Evolutionary conservation across 1,284 basidiomycete species (phyloP), one percentile per base, ranked within the genome.

Genomic region (Inonotus obliquus): DNA sequence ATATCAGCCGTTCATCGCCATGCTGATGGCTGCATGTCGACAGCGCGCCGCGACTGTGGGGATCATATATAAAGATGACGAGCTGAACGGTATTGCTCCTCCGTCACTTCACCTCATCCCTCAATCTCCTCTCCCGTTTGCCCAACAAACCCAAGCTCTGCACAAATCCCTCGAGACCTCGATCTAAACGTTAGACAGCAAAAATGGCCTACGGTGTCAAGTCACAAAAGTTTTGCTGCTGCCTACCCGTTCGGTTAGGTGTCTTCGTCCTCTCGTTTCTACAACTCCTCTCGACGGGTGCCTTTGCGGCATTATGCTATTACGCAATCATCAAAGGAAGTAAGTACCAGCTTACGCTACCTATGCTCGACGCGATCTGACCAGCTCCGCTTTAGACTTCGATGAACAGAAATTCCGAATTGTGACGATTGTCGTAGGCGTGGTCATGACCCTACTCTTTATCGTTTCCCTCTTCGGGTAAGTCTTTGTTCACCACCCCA

Each of bases 161-260:
- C 54, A 39, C 2, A 4, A 10, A 25, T 23, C 21, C 56, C 19
- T 29, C 25, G 41, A 11, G 32, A 32, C 32, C 9, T 32, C 32
- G 32, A 9, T 32, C 32, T 32, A 32, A 17, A 5, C 39, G 41
- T 44, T 17, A 39, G 19, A 44, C 6, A 44, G 41, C 45, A 21
- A 29, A 27, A 21, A 60, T 59, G 57, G 59, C 59, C 32, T 61
- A 61, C 52, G 59, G 59, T 27, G 53, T 63, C 53, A 37, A 29
- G 17, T 65, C 65, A 3, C 59, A 61, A 17, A 63, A 66, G 57
- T 70, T 70, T 59, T 67, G 65, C 61, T 70, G 67, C 64, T 70
- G 69, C 54, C 51, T 69, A 63, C 63, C 70, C 54, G 65, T 72
- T 61, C 69, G 70, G 35, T 51, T 70, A 14, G 68, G 69, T 52